Percentiles rank a stretch among this genome's conserved stretches.
Evolutionary conservation across 2,329 filamentous ascomycete genomes (phyloP).

Genomic region (Chaetomiaceae sp.): DNA sequence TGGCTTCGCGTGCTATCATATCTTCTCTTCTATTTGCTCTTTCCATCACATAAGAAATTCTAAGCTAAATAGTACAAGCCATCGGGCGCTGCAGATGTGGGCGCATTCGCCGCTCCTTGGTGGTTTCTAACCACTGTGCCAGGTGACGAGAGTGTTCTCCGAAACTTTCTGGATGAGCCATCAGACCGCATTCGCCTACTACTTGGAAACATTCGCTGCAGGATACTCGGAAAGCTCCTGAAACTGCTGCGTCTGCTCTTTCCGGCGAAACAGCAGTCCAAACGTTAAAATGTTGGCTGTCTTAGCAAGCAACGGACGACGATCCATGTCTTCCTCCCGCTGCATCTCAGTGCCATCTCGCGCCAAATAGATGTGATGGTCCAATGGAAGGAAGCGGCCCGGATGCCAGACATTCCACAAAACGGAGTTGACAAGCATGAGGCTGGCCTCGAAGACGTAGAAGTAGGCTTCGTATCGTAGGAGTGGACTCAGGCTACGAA

Average conservation of each 20-base stretch:
- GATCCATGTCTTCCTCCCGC: neutral
- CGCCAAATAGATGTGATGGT: conserved; percentile 33
- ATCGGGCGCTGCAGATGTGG: no score
- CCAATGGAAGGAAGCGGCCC: conserved; percentile 32
- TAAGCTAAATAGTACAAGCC: no score
- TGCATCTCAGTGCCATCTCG: conserved; percentile 27
- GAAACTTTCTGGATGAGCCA: no score
- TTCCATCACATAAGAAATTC: no score
- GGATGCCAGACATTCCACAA: conserved; percentile 37
- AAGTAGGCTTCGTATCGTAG: conserved; percentile 41
- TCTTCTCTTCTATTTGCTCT: no score
- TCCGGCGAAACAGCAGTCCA: conserved; percentile 11
- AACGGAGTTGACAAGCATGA: conserved; percentile 36
- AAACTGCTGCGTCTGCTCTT: neutral
- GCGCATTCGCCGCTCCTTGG: no score
- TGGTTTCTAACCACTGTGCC: no score
- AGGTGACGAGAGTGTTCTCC: no score
- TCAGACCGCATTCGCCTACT: no score
- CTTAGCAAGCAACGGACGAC: conserved; percentile 11
- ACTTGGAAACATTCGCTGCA: no score
- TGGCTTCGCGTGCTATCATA: no score
- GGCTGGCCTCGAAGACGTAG: conserved; percentile 37
- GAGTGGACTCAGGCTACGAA: conserved; percentile 29
- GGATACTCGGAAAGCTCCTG: neutral
- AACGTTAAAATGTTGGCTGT: conserved; percentile 13